phyloP scores from a whole-genome alignment of 2,329 filamentous ascomycete genomes.

The Calcarisporium arbuscula region DNA sequence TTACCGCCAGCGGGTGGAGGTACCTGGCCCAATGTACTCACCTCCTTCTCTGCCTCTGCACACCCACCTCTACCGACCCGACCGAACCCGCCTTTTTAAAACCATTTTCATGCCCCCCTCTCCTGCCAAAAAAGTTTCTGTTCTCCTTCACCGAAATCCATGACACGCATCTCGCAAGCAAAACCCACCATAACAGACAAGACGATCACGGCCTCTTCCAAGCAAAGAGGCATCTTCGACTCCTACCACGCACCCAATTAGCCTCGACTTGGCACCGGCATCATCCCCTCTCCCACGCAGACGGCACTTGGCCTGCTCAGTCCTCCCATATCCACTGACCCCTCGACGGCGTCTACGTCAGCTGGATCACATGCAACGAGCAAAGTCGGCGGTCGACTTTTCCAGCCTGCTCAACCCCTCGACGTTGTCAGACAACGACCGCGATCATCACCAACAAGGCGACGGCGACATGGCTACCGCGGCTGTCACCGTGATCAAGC shows the following conservation, averaged over 20 bases:
- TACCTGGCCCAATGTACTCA: slow-evolving; percentile 12
- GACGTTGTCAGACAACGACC: slow-evolving; percentile 17
- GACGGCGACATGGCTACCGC: slow-evolving; percentile 42
- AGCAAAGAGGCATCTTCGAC: no score
- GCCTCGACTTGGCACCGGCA: no score
- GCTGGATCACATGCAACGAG: slow-evolving; percentile 68
- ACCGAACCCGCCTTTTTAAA: slow-evolving; percentile 27
- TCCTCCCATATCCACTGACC: no score
- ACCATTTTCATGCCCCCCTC: slow-evolving; percentile 17
- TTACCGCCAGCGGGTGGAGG: background rate
- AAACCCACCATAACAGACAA: no score
- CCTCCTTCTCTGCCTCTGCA: slow-evolving; percentile 8
- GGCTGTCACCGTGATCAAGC: slow-evolving; percentile 50
- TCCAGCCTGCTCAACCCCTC: slow-evolving; percentile 65
- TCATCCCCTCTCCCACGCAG: no score
- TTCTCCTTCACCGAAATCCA: background rate
- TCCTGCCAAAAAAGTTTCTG: slow-evolving; percentile 12
- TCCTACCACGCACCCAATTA: no score
- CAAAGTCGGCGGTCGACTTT: slow-evolving; percentile 68
- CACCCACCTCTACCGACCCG: slow-evolving; percentile 18
- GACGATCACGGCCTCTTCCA: no score
- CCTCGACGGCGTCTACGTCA: no score
- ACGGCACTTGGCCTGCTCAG: no score
- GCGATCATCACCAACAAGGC: slow-evolving; percentile 21
- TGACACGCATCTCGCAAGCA: no score